phyloP scores from a whole-genome alignment of 148 eudicot species.

The Silene latifolia region DNA sequence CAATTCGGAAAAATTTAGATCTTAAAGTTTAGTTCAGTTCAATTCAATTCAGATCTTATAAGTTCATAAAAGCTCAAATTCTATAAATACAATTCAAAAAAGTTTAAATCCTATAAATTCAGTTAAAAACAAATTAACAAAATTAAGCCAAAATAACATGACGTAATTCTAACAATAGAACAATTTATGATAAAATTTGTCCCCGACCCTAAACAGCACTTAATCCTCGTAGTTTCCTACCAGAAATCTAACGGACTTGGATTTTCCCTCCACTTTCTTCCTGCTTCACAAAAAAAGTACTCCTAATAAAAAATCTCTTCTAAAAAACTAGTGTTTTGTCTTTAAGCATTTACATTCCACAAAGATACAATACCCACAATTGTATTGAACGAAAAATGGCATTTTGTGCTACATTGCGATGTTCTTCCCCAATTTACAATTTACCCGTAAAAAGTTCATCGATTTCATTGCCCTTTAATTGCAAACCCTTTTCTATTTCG shows the following conservation, averaged over 20 bases:
- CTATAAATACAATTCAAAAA: no score
- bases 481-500: slow-evolving; percentile 23
- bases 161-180: no score
- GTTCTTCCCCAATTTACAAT: slow-evolving; percentile 25
- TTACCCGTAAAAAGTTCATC: slow-evolving; percentile 14
- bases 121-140: no score
- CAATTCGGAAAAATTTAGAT: no score
- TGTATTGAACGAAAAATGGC: slow-evolving; percentile 23
- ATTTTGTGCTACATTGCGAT: slow-evolving; percentile 23
- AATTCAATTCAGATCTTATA: no score
- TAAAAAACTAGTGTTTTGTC: background rate
- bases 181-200: no score
- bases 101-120: no score
- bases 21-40: no score
- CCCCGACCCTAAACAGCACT: no score
- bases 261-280: background rate
- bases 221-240: background rate
- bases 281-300: background rate
- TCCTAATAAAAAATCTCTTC: background rate
- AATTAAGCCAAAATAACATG: no score
- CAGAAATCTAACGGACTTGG: background rate
- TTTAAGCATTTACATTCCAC: background rate
- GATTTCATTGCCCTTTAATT: slow-evolving; percentile 3
- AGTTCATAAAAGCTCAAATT: no score
- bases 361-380: background rate